Base-by-base conservation (phyloP, 73 alveolate species). In the Tetrahymena elliotti region DNA sequence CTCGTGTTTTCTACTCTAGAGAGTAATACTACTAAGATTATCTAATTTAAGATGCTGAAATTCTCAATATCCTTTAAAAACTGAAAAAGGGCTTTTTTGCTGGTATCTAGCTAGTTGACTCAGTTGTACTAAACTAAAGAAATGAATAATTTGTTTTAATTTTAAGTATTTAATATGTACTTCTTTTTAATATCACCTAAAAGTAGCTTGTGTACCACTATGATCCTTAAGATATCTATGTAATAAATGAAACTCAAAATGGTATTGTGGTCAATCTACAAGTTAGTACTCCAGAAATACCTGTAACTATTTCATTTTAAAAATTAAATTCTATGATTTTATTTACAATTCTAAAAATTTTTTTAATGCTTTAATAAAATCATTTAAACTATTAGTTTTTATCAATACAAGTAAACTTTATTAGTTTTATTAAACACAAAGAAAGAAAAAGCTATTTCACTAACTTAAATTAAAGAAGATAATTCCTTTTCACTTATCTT, bases 1-100 rank as follows among this genome's bases (percentile, higher is more conserved):
- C 99, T 24, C 95, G 99, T 93, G 98, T 98, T 35, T 97, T 99
- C 96, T 99, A 99, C 52, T 93, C 93, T 33, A 41, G 93, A 35
- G 96, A 94, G 52, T 12, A 88, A 47, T 47, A 83, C 12, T 33
- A 83, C 38, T 53, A 68, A 92, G 93, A 88, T 52, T 94, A 41
- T 35, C 27, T 94, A 37, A 24, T 41, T 9, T 52, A 94, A 52
- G 96, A 94, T 93, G 35, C 96, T 20, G 96, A 94, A 37, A 24
- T 94, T 12, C 68, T 35, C 34, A 84, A 94, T 53, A 53, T 94
- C 33, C 83, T 94, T 7, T 88, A 94, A 83, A 94, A n/a, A 22
- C n/a, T 27, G 12, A 68, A 68, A 36, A 68, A 68, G n/a, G 88
- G 88, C 5, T 22, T 3, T 11, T 68, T 68, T 11, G 34, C 88